A percentile compares a stretch with the other conserved stretches of the same genome.
These are phyloP conservation scores for Ehretia macrophylla DNA, from an alignment of 257 asterid genomes.

Conservation along the genomic window DNA sequence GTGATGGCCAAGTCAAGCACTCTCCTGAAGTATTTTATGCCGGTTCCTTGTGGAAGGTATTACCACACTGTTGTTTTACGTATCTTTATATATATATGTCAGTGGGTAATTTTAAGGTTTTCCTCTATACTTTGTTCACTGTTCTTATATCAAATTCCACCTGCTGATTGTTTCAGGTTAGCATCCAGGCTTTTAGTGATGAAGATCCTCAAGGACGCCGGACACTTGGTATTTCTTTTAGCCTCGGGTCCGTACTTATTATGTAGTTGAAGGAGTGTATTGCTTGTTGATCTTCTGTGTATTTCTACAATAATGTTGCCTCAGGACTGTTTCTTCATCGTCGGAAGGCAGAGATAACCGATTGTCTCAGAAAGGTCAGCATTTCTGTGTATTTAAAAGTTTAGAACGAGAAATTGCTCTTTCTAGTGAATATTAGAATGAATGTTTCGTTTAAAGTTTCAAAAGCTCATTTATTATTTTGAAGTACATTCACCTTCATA, in stretches of 20 bases:
- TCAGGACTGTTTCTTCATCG: constrained; percentile 97
- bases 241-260: constrained; percentile 1
- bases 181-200: constrained; percentile 93
- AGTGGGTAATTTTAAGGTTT: not conserved
- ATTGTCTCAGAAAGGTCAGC: constrained; percentile 73
- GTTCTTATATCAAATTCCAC: constrained; percentile 11
- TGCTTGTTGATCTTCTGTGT: constrained; percentile 1
- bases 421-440: too few species aligned
- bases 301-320: constrained; percentile 15
- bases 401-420: too few species aligned
- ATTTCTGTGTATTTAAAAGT: constrained; percentile 1
- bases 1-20: constrained; percentile 93
- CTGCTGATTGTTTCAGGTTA: constrained; percentile 53
- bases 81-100: constrained; percentile 6
- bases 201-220: constrained; percentile 99
- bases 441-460: not conserved
- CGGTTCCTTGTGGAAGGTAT: constrained; percentile 97
- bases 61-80: constrained; percentile 7
- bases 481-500: not conserved
- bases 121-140: not conserved
- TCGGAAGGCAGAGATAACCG: constrained; percentile 82
- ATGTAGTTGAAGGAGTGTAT: constrained; percentile 1
- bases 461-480: not conserved
- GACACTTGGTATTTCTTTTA: constrained; percentile 66
- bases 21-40: constrained; percentile 92